Evolutionary conservation across 2,329 filamentous ascomycete species (phyloP), one percentile per base, ranked within the genome.

Genomic region (Xylariaceae sp.): DNA sequence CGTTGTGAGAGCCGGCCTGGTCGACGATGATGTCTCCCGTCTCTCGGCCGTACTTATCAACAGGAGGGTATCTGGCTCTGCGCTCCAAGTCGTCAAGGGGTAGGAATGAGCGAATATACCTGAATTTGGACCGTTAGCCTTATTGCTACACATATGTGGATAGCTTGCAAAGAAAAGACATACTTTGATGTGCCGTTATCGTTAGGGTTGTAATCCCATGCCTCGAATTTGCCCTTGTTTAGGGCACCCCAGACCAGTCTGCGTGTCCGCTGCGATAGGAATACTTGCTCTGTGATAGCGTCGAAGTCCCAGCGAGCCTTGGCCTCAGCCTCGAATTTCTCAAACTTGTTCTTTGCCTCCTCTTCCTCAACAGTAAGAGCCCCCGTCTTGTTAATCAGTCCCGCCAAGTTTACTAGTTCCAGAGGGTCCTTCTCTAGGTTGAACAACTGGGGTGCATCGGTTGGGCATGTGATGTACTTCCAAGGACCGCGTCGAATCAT

Each of bases 401-500:
- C 75, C n/a, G 77, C 85, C 50, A 96, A 77, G 73, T 96, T 93
- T 62, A 81, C 77, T n/a, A 91, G 74, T 76, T 96, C 91, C 32
- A 86, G 75, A 0, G 91, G 91, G 68, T 97, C 93, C 19, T 78
- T 74, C 44, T 80, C 79, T 6, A 97, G 79, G 74, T 97, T 89
- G 79, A 86, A 97, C 12, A 97, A 83, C 76, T 95, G 91, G 26
- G 90, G 87, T 29, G 89, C 87, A 70, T 97, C 93, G 20, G 87
- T 88, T 6, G 92, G 87, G 67, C 91, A 96, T 61, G 85, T 91
- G 62, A 95, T 86, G 73, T 92, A 96, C 79, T 97, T 97, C 91
- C 91, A 97, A 45, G 83, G 81, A 7, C 91, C 91, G 52, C 91
- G 88, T 55, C 90, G 87, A 70, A 97, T 97, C 93, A 97, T 97